A percentile compares a stretch with the other conserved stretches of the same genome.
These are phyloP conservation scores for Boletus edulis DNA, from an alignment of 768 basidiomycete species.

Conservation along the genomic window DNA sequence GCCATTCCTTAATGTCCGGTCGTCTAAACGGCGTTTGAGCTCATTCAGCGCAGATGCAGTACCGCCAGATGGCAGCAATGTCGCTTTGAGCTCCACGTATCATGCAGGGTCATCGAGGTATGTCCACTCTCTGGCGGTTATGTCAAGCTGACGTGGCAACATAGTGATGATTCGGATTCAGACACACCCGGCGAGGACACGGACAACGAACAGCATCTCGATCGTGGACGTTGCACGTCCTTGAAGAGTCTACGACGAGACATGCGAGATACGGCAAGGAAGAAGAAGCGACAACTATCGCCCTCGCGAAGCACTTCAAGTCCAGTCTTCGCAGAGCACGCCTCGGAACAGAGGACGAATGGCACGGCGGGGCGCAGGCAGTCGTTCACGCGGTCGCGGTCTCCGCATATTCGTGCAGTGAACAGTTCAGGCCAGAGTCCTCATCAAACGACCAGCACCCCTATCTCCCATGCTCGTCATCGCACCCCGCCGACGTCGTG, in stretches of 20 bases:
- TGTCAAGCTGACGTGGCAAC: slow-evolving; percentile 19
- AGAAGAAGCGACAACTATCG: slow-evolving; percentile 27
- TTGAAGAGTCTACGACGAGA: slow-evolving; percentile 30
- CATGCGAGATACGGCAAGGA: slow-evolving; percentile 23
- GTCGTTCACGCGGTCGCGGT: slow-evolving; percentile 71
- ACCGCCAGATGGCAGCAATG: slow-evolving; percentile 29
- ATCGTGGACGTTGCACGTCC: slow-evolving; percentile 45
- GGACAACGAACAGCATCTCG: slow-evolving; percentile 43
- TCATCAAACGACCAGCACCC: slow-evolving; percentile 38
- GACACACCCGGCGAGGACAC: slow-evolving; percentile 60
- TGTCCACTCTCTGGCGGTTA: slow-evolving; percentile 16
- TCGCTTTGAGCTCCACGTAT: slow-evolving; percentile 85
- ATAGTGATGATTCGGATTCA: slow-evolving; percentile 47
- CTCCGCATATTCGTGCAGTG: slow-evolving; percentile 48
- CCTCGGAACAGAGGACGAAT: slow-evolving; percentile 32
- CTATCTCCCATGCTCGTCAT: slow-evolving; percentile 43
- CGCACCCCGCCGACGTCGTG: slow-evolving; percentile 23
- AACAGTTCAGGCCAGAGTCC: slow-evolving; percentile 35
- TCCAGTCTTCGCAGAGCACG: slow-evolving; percentile 24
- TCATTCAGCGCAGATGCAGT: slow-evolving; percentile 20
- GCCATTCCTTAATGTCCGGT: slow-evolving; percentile 30
- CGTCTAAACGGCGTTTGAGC: slow-evolving; percentile 25
- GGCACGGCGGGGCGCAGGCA: slow-evolving; percentile 38
- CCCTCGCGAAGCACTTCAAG: slow-evolving; percentile 25
- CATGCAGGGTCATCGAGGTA: slow-evolving; percentile 83